Conservation (phyloP, 139 green algal genomes). For the Chlorella sp. region DNA sequence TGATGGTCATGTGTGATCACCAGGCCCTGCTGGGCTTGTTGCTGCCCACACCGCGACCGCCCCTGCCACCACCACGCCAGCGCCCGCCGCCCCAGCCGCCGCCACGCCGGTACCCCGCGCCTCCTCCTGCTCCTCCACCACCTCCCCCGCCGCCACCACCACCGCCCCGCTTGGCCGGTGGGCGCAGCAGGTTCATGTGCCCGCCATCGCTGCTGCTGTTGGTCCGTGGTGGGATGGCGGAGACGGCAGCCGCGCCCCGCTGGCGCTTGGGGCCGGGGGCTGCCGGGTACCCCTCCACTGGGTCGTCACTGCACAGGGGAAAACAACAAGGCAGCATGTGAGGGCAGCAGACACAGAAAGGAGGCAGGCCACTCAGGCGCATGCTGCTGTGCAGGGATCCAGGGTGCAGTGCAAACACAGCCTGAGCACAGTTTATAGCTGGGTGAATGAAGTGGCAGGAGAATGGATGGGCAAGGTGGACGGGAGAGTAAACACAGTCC, state of each 20-base stretch:
- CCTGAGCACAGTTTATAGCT: no score
- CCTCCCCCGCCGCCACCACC: neutral
- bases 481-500: no score
- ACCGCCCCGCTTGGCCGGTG: neutral
- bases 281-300: neutral
- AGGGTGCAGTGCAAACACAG: neutral
- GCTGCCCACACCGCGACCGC: neutral
- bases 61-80: neutral
- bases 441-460: no score
- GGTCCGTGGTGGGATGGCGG: neutral
- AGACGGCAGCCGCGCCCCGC: neutral
- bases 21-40: slow-evolving; percentile 12
- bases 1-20: neutral
- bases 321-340: neutral
- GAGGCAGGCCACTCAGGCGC: no score
- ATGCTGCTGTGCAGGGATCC: no score
- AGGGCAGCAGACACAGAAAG: no score
- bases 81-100: neutral
- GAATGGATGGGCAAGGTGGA: no score
- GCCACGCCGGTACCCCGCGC: neutral
- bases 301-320: neutral
- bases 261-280: neutral
- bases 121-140: no score
- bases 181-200: slow-evolving; percentile 6
- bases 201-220: neutral